These are phyloP conservation scores for Alternaria ventricosa DNA, from an alignment of 2,329 filamentous ascomycete species.

Conservation along the genomic window DNA sequence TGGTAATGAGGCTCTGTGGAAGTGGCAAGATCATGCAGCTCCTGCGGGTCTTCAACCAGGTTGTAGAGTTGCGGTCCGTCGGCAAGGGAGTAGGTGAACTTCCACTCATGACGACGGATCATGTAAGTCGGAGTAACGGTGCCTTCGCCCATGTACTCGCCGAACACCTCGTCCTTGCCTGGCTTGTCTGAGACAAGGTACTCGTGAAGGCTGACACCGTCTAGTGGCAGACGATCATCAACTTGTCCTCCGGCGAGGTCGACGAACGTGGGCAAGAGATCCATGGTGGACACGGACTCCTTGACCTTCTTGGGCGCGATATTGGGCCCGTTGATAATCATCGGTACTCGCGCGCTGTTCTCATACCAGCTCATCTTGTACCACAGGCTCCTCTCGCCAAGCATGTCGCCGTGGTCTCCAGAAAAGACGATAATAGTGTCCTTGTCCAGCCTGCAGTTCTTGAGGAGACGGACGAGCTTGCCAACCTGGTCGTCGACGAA, in stretches of 20 bases:
- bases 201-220: slow-evolving; percentile 73
- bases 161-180: slow-evolving; percentile 85
- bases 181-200: slow-evolving; percentile 51
- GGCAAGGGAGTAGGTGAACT: slow-evolving; percentile 84
- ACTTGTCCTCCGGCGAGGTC: slow-evolving; percentile 78
- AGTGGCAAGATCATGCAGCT: slow-evolving; percentile 73
- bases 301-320: slow-evolving; percentile 78
- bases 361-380: slow-evolving; percentile 99
- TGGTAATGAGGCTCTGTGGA: slow-evolving; percentile 49
- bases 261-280: slow-evolving; percentile 87
- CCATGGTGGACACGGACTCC: slow-evolving; percentile 88
- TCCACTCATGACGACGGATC: slow-evolving; percentile 89
- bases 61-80: slow-evolving; percentile 88
- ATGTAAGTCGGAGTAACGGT: slow-evolving; percentile 90
- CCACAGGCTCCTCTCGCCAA: slow-evolving; percentile 90
- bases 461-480: slow-evolving; percentile 76
- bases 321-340: slow-evolving; percentile 80
- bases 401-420: slow-evolving; percentile 94
- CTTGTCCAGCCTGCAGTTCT: slow-evolving; percentile 79
- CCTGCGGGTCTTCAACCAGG: slow-evolving; percentile 74
- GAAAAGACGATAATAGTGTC: slow-evolving; percentile 93
- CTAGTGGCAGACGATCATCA: slow-evolving; percentile 76
- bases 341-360: slow-evolving; percentile 85
- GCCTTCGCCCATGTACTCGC: slow-evolving; percentile 94
- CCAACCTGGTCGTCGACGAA: slow-evolving; percentile 95